A percentile compares a stretch with the other conserved stretches of the same genome.
Evolutionary conservation across 768 basidiomycete genomes (phyloP).

Genomic region (Boletus edulis): DNA sequence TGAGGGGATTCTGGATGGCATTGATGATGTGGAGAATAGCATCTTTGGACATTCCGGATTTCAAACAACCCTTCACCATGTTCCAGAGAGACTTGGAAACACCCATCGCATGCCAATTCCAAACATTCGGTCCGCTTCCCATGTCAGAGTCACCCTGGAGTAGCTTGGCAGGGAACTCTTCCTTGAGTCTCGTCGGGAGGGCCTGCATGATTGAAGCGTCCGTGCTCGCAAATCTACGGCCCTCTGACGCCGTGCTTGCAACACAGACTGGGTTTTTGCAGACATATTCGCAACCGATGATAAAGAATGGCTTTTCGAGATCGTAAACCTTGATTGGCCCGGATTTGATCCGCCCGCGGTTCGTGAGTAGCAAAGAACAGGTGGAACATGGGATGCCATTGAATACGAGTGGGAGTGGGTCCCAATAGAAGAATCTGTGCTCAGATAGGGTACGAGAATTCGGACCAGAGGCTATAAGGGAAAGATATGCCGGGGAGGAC

Average conservation of each 20-base stretch:
- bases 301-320: conserved; percentile 75
- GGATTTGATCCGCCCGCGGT: conserved; percentile 68
- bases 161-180: conserved; percentile 71
- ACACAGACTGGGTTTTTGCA: conserved; percentile 55
- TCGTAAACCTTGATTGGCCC: conserved; percentile 81
- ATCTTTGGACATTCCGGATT: conserved; percentile 58
- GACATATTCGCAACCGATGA: conserved; percentile 81
- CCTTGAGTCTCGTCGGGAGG: conserved; percentile 62
- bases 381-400: conserved; percentile 75
- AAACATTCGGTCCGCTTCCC: conserved; percentile 57
- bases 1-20: conserved; percentile 47
- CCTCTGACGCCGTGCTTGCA: conserved; percentile 43
- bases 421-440: conserved; percentile 85
- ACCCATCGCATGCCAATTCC: conserved; percentile 78
- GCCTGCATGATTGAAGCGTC: conserved; percentile 70
- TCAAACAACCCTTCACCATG: conserved; percentile 59
- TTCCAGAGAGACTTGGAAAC: conserved; percentile 74
- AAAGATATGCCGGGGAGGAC: conserved; percentile 73
- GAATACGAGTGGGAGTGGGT: conserved; percentile 78
- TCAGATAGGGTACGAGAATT: conserved; percentile 68
- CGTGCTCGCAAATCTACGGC: conserved; percentile 67
- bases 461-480: conserved; percentile 67
- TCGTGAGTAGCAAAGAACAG: conserved; percentile 57
- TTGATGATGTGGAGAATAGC: conserved; percentile 57
- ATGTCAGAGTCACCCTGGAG: conserved; percentile 56